phyloP scores from a whole-genome alignment of 2,329 filamentous ascomycete species.

The Balansia obtecta region DNA sequence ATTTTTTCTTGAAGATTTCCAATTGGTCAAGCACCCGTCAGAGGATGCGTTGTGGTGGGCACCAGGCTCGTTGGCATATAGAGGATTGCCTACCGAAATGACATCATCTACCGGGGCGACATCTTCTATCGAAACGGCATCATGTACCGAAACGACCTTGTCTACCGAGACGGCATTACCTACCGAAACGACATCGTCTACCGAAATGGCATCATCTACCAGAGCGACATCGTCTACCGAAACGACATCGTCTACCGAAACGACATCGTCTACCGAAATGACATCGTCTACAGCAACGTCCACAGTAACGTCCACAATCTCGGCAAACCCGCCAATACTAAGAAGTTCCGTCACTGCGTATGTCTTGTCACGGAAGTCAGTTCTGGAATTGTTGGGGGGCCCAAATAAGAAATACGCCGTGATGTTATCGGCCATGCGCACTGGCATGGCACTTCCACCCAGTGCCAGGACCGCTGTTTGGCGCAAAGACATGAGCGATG shows the following conservation, averaged over 20 bases:
- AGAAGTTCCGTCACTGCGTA: constrained; percentile 16
- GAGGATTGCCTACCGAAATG: constrained; percentile 10
- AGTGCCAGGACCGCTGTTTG: constrained; percentile 11
- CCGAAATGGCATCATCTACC: neutral
- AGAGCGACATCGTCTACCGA: no score
- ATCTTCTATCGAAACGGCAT: no score
- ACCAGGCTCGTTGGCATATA: constrained; percentile 29
- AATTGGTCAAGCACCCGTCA: constrained; percentile 40
- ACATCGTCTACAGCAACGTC: neutral
- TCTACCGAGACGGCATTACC: no score
- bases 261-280: neutral
- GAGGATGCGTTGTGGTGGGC: constrained; percentile 42
- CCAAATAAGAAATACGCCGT: constrained; percentile 8
- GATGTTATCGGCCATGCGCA: constrained; percentile 12
- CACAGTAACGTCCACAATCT: neutral
- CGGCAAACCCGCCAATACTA: neutral
- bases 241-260: no score
- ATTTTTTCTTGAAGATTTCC: constrained; percentile 52
- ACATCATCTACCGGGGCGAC: no score
- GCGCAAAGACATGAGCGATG: constrained; percentile 42
- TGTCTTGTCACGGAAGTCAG: constrained; percentile 15
- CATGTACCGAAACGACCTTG: no score
- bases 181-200: no score
- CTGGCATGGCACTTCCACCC: constrained; percentile 15
- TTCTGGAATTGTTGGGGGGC: constrained; percentile 14